Evolutionary conservation across 441 rosid species (phyloP).

Genomic region (Adansonia gregorii): DNA sequence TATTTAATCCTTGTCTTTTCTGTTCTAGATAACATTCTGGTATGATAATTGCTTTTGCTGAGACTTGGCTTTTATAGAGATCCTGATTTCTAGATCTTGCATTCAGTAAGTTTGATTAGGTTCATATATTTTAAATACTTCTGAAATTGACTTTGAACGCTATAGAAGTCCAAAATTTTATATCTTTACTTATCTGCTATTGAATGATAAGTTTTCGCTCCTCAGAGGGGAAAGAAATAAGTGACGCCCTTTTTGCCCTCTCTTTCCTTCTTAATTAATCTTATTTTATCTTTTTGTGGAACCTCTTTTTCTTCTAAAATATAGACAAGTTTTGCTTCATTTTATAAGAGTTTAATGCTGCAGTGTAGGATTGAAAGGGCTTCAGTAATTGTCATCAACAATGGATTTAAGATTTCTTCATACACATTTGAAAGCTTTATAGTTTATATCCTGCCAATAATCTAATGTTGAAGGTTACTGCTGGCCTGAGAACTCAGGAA

Average conservation of each 20-base stretch:
- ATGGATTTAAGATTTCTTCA: conserved; percentile 4
- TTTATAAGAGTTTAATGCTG: not conserved
- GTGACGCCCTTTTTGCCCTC: not conserved
- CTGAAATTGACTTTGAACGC: not conserved
- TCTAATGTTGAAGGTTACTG: not conserved
- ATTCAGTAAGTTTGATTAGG: not conserved
- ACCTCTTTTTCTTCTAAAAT: not conserved
- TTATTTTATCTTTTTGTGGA: not conserved
- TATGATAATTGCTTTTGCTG: conserved; percentile 2
- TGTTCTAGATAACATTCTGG: not conserved
- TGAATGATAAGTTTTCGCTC: not conserved
- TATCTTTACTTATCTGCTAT: not conserved
- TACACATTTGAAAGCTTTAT: not conserved
- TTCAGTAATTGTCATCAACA: not conserved
- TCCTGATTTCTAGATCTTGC: not conserved
- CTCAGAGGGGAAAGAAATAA: not conserved
- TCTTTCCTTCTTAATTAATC: not conserved
- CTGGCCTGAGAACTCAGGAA: not conserved
- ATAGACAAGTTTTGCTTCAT: conserved; percentile 11
- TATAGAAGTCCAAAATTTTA: not conserved
- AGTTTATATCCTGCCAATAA: not conserved
- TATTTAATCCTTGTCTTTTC: conserved; percentile 11
- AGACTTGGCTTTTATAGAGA: conserved; percentile 9
- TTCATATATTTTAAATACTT: not conserved
- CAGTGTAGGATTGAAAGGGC: not conserved